A percentile compares a stretch with the other conserved stretches of the same genome.
Evolutionary conservation across 208 protist species (phyloP).

Genomic region (Crithidia acanthocephali): DNA sequence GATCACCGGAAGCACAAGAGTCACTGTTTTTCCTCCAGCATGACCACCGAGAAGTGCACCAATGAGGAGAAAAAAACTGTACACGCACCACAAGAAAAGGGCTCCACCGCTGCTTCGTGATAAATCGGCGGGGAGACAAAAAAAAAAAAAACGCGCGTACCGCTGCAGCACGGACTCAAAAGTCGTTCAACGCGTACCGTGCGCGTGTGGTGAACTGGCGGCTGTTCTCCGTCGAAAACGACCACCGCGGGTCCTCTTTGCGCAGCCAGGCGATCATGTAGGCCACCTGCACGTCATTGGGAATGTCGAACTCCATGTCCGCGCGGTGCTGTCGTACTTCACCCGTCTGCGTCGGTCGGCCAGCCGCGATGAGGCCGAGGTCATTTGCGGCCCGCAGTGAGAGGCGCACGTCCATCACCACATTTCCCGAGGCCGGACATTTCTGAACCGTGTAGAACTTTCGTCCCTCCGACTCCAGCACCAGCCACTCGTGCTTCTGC

Average conservation of each 20-base stretch:
- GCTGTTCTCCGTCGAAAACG: conserved; percentile 91
- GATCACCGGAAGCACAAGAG: too few species aligned
- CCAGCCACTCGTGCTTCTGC: conserved; percentile 92
- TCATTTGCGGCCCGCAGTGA: conserved; percentile 89
- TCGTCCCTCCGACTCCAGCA: conserved; percentile 78
- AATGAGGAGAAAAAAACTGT: too few species aligned
- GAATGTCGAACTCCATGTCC: conserved; percentile 91
- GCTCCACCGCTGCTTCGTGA: too few species aligned
- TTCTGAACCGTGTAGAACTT: conserved; percentile 91
- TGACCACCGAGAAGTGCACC: too few species aligned
- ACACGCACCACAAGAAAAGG: too few species aligned
- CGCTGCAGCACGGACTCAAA: conserved; percentile 49
- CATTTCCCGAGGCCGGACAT: conserved; percentile 81
- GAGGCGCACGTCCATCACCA: conserved; percentile 81
- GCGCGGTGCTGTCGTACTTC: conserved; percentile 82
- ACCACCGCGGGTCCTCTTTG: conserved; percentile 92
- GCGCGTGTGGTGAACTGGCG: conserved; percentile 84
- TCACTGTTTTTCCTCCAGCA: too few species aligned
- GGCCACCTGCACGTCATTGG: conserved; percentile 83
- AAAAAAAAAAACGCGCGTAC: too few species aligned
- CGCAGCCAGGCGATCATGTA: conserved; percentile 94
- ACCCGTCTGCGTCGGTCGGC: conserved; percentile 77
- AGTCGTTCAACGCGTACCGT: conserved; percentile 88
- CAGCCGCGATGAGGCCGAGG: conserved; percentile 73
- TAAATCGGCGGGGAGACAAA: background rate